Evolutionary conservation across 2,329 filamentous ascomycete genomes (phyloP), one percentile per base, ranked within the genome.

Genomic region (Zalaria obscura): DNA sequence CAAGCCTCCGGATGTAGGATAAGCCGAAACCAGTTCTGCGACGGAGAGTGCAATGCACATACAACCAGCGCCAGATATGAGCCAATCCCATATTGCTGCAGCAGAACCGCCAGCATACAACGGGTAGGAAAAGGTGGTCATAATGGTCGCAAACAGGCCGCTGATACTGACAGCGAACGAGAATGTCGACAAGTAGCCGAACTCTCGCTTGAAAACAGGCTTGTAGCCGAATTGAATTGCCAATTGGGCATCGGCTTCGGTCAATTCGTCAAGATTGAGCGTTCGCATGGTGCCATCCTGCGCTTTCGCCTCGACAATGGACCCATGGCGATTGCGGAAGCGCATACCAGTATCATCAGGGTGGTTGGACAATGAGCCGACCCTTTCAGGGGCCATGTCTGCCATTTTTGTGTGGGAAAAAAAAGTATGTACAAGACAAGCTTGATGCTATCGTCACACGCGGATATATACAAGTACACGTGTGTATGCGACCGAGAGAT

Each of bases 81-180:
- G 72, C 72, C 72, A 76, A 54, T 67, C 74, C 72, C 72, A 76
- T 3, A 76, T 64, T 5, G 64, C 70, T 5, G 70, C 64, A 25
- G 71, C 65, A 31, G 68, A 62, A 39, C 72, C 72, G 45, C 71
- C 71, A 10, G 71, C 70, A 35, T 60, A 55, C 26, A 75, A 60
- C 2, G 72, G 71, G 49, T 69, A 73, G 9, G 60, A 61, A 50
- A 73, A 72, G 29, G 72, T 76, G 3, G 72, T 73, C 48, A 69
- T 67, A 45, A 72, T 65, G 5, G 70, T 74, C 27, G 70, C 64
- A 50, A 72, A 75, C 11, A 75, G 62, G 35, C 71, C 72, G 38
- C 63, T 68, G 49, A 76, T 72, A 35, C 39, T 42, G 50, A 77
- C 68, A 40, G 73, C 73, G 51, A 76, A 77, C 40, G 72, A 76